These are phyloP conservation scores for Clavispora carvajalis DNA, from an alignment of 805 yeast genomes.

Conservation along the genomic window DNA sequence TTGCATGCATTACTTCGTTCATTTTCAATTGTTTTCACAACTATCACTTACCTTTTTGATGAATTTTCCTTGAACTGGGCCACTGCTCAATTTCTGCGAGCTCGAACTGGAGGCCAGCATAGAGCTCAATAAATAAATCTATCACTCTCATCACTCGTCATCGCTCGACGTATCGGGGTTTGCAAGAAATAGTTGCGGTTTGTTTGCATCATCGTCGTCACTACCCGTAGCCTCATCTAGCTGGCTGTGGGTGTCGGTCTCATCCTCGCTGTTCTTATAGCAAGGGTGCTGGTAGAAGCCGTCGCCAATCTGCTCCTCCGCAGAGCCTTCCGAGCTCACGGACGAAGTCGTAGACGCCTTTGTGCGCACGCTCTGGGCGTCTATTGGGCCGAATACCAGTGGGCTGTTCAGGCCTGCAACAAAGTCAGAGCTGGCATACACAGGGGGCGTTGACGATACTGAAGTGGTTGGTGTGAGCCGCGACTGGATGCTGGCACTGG, in stretches of 20 bases:
- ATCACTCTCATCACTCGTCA: constrained; percentile 32
- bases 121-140: no score
- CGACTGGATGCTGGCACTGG: constrained; percentile 1
- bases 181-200: constrained; percentile 48
- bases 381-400: constrained; percentile 16
- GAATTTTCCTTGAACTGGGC: no score
- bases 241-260: constrained; percentile 10
- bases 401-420: constrained; percentile 14
- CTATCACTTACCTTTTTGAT: no score
- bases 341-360: constrained; percentile 15
- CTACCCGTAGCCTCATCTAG: constrained; percentile 7
- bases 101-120: no score
- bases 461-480: constrained; percentile 10
- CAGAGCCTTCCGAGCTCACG: constrained; percentile 25
- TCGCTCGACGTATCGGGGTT: constrained; percentile 49
- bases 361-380: constrained; percentile 17
- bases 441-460: constrained; percentile 7
- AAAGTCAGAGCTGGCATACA: neutral
- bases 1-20: no score
- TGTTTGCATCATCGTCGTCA: constrained; percentile 26
- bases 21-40: no score
- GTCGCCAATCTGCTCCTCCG: constrained; percentile 21
- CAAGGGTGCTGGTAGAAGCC: constrained; percentile 41
- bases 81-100: no score
- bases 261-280: constrained; percentile 24